phyloP scores from a whole-genome alignment of 257 asterid species.

The Thymus quinquecostatus region DNA sequence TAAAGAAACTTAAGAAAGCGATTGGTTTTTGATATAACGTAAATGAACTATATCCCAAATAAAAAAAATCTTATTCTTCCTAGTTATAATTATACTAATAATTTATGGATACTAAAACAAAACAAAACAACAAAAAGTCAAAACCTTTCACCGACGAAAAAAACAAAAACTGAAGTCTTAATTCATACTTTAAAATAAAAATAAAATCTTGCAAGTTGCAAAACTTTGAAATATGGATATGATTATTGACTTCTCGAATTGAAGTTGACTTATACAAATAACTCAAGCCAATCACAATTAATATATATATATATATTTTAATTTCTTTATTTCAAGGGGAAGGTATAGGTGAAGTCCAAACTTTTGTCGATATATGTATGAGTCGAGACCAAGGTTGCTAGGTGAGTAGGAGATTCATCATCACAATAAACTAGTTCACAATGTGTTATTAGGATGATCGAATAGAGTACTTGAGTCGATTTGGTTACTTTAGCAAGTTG shows the following conservation, averaged over 20 bases:
- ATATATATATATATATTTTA: too few species aligned
- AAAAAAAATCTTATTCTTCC: too few species aligned
- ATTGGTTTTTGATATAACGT: too few species aligned
- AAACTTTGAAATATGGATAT: conserved; percentile 19
- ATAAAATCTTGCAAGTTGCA: not conserved
- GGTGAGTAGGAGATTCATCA: not conserved
- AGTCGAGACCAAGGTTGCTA: conserved; percentile 2
- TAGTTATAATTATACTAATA: not conserved
- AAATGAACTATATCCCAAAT: too few species aligned
- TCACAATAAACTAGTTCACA: conserved; percentile 5
- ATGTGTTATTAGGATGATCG: too few species aligned
- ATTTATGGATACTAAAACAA: not conserved
- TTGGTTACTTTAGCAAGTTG: too few species aligned
- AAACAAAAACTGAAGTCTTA: not conserved
- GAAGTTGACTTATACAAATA: conserved; percentile 24
- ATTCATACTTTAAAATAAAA: too few species aligned
- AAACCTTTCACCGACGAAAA: not conserved
- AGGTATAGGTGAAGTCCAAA: conserved; percentile 2
- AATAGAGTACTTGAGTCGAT: too few species aligned
- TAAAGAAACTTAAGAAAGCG: too few species aligned
- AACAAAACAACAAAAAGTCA: not conserved
- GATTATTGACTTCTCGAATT: conserved; percentile 21
- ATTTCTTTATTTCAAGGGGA: not conserved
- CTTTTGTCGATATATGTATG: not conserved
- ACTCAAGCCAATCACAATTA: not conserved